Evolutionary conservation across 495 filamentous ascomycete species (phyloP).

Genomic region (Trichoderma parareesei): DNA sequence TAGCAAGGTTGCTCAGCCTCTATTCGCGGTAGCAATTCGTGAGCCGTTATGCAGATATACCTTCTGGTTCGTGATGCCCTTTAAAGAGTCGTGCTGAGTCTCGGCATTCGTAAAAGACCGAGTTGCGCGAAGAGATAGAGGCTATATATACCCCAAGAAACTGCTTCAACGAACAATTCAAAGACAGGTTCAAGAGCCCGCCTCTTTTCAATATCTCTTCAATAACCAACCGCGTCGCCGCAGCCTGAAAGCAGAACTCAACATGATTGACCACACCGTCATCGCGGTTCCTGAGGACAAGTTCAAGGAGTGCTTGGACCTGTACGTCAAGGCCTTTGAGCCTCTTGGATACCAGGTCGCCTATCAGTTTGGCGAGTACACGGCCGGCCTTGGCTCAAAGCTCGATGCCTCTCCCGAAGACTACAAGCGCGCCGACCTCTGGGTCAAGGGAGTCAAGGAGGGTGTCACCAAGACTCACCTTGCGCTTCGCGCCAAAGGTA

Average conservation of each 20-base stretch:
- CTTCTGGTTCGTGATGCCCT: neutral
- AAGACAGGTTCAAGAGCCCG: neutral
- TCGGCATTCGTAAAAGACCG: neutral
- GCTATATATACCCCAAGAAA: neutral
- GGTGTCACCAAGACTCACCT: conserved; percentile 16
- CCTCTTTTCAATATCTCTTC: neutral
- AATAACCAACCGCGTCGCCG: neutral
- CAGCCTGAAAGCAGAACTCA: neutral
- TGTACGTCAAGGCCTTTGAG: conserved; percentile 29
- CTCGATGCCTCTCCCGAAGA: conserved; percentile 12
- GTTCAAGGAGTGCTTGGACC: conserved; percentile 20
- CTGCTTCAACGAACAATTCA: neutral
- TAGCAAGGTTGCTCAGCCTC: neutral
- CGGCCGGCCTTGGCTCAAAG: conserved; percentile 14
- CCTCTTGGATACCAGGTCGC: conserved; percentile 27
- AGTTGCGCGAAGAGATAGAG: neutral
- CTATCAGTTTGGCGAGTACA: conserved; percentile 17
- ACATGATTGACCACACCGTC: conserved; percentile 22
- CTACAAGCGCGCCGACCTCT: conserved; percentile 16
- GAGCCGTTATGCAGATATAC: neutral
- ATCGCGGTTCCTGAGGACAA: conserved; percentile 17
- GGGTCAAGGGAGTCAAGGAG: conserved; percentile 18
- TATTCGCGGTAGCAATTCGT: neutral
- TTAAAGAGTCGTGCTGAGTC: neutral
- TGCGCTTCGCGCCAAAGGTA: conserved; percentile 20